Conservation (phyloP, 2,329 filamentous ascomycete genomes). For the Xylariaceae sp. region DNA sequence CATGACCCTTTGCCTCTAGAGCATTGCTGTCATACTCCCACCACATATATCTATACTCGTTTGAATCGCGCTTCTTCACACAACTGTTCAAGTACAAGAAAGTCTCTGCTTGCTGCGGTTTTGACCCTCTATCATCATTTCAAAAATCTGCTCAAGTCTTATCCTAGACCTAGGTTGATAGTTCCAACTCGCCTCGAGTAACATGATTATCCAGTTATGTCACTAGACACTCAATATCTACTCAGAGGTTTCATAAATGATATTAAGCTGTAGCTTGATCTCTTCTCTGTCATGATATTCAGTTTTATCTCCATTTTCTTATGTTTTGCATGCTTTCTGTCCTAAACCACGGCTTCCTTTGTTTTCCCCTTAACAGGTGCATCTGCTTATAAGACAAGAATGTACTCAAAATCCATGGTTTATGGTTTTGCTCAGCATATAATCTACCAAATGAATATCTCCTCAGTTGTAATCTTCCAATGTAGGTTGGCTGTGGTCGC, state of each 20-base stretch:
- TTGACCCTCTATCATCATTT: slow-evolving; percentile 18
- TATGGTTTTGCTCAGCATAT: too few species aligned
- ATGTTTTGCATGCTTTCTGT: too few species aligned
- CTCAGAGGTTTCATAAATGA: background rate
- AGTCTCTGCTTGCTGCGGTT: slow-evolving; percentile 17
- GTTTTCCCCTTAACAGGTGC: too few species aligned
- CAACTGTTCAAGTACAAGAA: slow-evolving; percentile 38
- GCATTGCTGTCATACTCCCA: slow-evolving; percentile 28
- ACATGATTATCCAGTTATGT: background rate
- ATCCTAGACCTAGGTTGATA: background rate
- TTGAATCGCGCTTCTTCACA: slow-evolving; percentile 45
- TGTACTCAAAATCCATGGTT: too few species aligned
- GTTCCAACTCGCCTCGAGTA: background rate
- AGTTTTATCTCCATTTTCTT: too few species aligned
- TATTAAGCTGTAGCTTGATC: background rate
- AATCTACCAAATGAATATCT: too few species aligned
- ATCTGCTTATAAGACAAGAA: too few species aligned
- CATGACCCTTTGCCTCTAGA: slow-evolving; percentile 18
- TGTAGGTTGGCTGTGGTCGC: too few species aligned
- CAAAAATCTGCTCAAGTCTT: too few species aligned
- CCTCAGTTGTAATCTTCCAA: too few species aligned
- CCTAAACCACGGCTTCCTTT: too few species aligned
- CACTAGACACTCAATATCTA: background rate
- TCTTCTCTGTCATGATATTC: too few species aligned
- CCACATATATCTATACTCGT: slow-evolving; percentile 62